phyloP scores from a whole-genome alignment of 2,329 filamentous ascomycete genomes.

The Phialophora verrucosa region DNA sequence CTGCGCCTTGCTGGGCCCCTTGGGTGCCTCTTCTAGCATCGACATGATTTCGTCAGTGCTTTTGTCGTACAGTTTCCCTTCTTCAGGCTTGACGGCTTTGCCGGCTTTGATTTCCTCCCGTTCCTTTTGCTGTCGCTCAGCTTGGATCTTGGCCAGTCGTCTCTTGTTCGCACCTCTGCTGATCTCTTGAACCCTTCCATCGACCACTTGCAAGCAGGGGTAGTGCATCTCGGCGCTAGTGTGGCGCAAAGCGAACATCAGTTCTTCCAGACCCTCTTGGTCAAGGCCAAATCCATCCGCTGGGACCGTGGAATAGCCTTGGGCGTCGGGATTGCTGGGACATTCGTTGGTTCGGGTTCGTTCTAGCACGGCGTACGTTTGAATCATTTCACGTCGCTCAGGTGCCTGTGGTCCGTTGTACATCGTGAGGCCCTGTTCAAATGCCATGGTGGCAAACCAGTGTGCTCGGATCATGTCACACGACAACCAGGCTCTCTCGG shows the following conservation, averaged over 20 bases:
- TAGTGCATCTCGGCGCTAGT: constrained; percentile 11
- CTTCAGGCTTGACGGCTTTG: not conserved
- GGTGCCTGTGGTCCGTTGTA: not conserved
- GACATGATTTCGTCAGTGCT: not conserved
- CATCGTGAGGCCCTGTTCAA: not conserved
- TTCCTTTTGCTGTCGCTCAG: not conserved
- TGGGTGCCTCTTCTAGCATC: not conserved
- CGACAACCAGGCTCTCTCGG: not conserved
- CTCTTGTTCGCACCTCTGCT: not conserved
- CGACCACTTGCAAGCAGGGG: constrained; percentile 17
- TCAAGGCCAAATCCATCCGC: constrained; percentile 14
- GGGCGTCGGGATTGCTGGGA: not conserved
- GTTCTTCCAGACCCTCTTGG: constrained; percentile 15
- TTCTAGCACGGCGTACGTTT: not conserved
- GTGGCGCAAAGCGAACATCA: constrained; percentile 28
- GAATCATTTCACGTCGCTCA: not conserved
- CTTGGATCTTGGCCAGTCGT: not conserved
- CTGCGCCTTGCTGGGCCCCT: not conserved
- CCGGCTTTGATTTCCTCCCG: not conserved
- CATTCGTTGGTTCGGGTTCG: not conserved
- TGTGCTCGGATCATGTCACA: constrained; percentile 17
- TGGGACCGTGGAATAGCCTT: constrained; percentile 8
- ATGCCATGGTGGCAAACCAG: constrained; percentile 4
- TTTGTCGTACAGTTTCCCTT: not conserved
- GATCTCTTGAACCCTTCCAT: constrained; percentile 17